Evolutionary conservation across 371 early-diverging fungal genomes (phyloP), one percentile per base, ranked within the genome.

Genomic region (Apophysomyces trapeziformis): DNA sequence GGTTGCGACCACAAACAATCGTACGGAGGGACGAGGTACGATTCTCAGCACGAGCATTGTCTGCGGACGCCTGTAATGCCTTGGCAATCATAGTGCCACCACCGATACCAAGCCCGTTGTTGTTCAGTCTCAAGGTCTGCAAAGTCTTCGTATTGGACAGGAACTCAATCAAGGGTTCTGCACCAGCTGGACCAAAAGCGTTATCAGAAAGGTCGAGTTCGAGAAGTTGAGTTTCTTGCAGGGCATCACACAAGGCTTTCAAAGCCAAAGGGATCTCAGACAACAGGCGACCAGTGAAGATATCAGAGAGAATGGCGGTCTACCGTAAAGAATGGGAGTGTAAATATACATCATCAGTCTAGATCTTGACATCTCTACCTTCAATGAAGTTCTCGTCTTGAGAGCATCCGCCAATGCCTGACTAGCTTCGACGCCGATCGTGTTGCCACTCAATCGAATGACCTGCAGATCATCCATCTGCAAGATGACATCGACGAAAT

Each of bases 131-230:
- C 38, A 98, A 83, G 9, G 87, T 85, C 61, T 93, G 86, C 46
- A 99, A 84, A 50, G 87, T 83, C 35, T 88, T 84, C 74, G 89
- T 93, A 70, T 93, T 88, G 73, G 86, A 85, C 57, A 98, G 72
- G 59, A 96, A 94, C 16, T 89, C 86, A 37, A 91, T 85, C 81
- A 98, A 81, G 4, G 98, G 96, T 56, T 88, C 85, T 45, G 96
- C 94, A 43, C 98, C 98, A 58, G 92, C 90, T 16, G 97, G 98
- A 3, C 99, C 99, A 79, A 99, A 99, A 3, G 99, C 99, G 68
- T 99, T 99, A 78, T 99, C 98, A n/a, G 92, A 93, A 41, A 97
- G 73, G 79, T 97, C 92, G 50, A 98, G 82, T 67, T 92, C 91
- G 21, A 87, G 73, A 38, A 98, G 85, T 50, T 86, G 71, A 21